A percentile compares a stretch with the other conserved stretches of the same genome.
Conservation (phyloP, 805 yeast species). For the Schwanniomyces occidentalis region DNA sequence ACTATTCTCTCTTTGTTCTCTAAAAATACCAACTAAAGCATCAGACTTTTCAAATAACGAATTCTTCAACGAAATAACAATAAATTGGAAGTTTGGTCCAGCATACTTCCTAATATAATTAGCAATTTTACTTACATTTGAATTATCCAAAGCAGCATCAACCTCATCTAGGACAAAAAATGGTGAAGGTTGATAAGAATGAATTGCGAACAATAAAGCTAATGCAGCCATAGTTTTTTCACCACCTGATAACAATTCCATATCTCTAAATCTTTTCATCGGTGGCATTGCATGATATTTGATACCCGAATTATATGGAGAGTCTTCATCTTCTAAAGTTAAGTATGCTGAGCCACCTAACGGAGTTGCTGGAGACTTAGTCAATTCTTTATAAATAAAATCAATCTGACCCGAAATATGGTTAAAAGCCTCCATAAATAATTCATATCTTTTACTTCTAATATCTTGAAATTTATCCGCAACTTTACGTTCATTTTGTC, state of each 20-base stretch:
- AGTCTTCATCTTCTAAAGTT: constrained; percentile 84
- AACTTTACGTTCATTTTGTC: constrained; percentile 58
- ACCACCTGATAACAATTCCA: constrained; percentile 93
- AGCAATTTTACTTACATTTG: constrained; percentile 86
- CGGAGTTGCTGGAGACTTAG: constrained; percentile 67
- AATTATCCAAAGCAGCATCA: constrained; percentile 95
- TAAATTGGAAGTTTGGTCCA: constrained; percentile 80
- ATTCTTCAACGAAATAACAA: constrained; percentile 89
- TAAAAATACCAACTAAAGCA: constrained; percentile 88
- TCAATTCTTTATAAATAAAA: constrained; percentile 79
- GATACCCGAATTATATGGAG: constrained; percentile 81
- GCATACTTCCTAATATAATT: constrained; percentile 75
- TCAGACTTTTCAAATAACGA: constrained; percentile 85
- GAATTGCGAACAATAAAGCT: constrained; percentile 88
- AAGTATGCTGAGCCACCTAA: constrained; percentile 93
- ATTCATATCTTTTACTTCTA: constrained; percentile 56
- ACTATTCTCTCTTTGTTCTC: constrained; percentile 73
- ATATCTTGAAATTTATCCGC: constrained; percentile 58
- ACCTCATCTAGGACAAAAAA: constrained; percentile 95
- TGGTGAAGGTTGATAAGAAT: constrained; percentile 89
- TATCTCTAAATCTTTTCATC: constrained; percentile 85
- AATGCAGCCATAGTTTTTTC: constrained; percentile 96
- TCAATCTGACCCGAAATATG: constrained; percentile 75
- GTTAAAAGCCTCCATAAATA: constrained; percentile 72
- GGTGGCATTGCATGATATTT: constrained; percentile 97